Evolutionary conservation across 2,329 filamentous ascomycete genomes (phyloP).

Genomic region (Ceratocystis eucalypticola): DNA sequence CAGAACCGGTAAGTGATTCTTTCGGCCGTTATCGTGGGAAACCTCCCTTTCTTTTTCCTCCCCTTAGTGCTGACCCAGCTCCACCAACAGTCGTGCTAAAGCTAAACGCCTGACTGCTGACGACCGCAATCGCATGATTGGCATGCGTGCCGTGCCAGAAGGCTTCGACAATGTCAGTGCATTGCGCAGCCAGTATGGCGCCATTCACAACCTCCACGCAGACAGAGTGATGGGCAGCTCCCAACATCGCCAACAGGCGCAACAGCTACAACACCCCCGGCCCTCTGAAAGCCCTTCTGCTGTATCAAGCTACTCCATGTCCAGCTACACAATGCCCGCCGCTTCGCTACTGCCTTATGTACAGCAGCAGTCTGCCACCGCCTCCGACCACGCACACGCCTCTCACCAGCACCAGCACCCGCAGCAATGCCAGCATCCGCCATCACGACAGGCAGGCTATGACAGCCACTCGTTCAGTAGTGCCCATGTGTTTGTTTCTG

Average conservation of each 20-base stretch:
- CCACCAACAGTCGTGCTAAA: conserved; percentile 39
- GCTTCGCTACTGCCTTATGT: conserved; percentile 28
- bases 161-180: conserved; percentile 59
- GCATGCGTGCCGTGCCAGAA: conserved; percentile 57
- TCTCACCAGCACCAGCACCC: background rate
- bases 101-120: conserved; percentile 59
- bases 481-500: background rate
- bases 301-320: conserved; percentile 35
- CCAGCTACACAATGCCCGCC: conserved; percentile 44
- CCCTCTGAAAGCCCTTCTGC: conserved; percentile 13
- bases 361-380: background rate
- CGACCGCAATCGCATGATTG: conserved; percentile 57
- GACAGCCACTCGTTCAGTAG: background rate
- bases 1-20: conserved; percentile 64
- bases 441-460: background rate
- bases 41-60: background rate
- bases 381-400: background rate
- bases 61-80: background rate
- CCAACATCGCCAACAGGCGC: conserved; percentile 19
- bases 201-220: conserved; percentile 28
- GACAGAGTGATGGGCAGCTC: conserved; percentile 26
- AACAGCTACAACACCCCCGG: background rate
- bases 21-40: background rate
- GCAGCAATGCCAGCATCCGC: background rate
- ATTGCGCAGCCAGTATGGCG: conserved; percentile 53